A percentile compares a stretch with the other conserved stretches of the same genome.
Conservation (phyloP, 805 yeast species). For the Nakazawaea anatomiae region DNA sequence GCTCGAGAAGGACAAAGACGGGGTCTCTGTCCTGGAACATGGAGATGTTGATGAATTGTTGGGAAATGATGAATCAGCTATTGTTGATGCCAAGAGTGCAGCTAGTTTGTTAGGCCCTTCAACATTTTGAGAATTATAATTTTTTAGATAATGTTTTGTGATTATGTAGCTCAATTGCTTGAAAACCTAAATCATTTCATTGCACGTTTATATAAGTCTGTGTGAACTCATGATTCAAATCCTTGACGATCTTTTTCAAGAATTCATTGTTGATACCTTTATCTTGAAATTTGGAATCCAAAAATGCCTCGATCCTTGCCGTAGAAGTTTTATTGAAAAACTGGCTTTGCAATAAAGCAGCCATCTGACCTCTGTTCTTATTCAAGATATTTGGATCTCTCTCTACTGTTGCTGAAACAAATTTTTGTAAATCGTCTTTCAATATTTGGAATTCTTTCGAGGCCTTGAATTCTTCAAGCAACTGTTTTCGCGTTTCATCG, state of each 20-base stretch:
- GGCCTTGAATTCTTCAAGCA: conserved; percentile 33
- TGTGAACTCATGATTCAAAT: conserved; percentile 6
- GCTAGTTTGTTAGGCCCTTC: conserved; percentile 77
- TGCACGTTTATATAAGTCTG: background rate
- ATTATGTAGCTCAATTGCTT: background rate
- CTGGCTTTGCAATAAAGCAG: conserved; percentile 40
- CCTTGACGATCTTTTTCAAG: conserved; percentile 3
- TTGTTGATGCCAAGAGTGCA: conserved; percentile 77
- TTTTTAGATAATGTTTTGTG: background rate
- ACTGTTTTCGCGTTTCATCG: conserved; percentile 30
- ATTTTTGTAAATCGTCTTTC: conserved; percentile 31
- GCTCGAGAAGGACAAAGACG: background rate
- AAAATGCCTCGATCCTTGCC: conserved; percentile 9
- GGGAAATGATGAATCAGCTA: conserved; percentile 16
- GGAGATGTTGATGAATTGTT: conserved; percentile 15
- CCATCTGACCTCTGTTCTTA: conserved; percentile 37
- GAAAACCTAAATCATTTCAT: background rate
- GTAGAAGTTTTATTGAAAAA: conserved; percentile 20
- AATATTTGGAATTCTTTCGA: conserved; percentile 36
- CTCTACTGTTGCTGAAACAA: conserved; percentile 34
- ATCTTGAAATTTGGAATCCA: conserved; percentile 1
- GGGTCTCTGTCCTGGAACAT: conserved; percentile 2
- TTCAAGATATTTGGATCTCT: conserved; percentile 35
- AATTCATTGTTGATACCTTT: conserved; percentile 1
- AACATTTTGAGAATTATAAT: conserved; percentile 39